These are phyloP conservation scores for Candida insectorum DNA, from an alignment of 805 yeast species.

Conservation along the genomic window DNA sequence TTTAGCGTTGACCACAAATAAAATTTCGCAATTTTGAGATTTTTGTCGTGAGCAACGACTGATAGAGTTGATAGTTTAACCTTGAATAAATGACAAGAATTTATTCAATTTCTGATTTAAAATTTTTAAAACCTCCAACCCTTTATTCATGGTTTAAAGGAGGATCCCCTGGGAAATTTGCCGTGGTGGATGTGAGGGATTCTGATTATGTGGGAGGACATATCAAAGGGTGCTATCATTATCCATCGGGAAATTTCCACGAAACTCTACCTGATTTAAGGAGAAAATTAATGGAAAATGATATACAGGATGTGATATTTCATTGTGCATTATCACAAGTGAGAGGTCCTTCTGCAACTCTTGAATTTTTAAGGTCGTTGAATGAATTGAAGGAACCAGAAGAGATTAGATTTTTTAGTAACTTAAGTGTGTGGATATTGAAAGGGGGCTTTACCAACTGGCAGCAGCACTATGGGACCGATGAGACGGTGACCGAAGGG, in stretches of 20 bases:
- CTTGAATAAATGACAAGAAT: constrained; percentile 1
- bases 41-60: not conserved
- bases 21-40: not conserved
- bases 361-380: constrained; percentile 51
- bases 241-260: constrained; percentile 49
- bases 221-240: constrained; percentile 51
- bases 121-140: constrained; percentile 43
- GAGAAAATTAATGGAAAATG: constrained; percentile 25
- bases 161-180: constrained; percentile 36
- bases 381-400: constrained; percentile 26
- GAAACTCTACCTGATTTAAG: constrained; percentile 36
- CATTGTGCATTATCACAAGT: constrained; percentile 92
- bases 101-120: constrained; percentile 40
- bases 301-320: constrained; percentile 60
- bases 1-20: too few species aligned
- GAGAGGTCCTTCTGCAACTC: constrained; percentile 85
- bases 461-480: constrained; percentile 75
- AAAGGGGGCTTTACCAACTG: constrained; percentile 84
- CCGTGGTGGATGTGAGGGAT: constrained; percentile 83
- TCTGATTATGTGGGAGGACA: constrained; percentile 80
- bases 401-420: constrained; percentile 19
- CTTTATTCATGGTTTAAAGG: constrained; percentile 47
- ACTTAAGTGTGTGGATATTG: constrained; percentile 62
- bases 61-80: not conserved
- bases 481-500: constrained; percentile 55